Evolutionary conservation across 108 stramenopile genomes (phyloP).

Genomic region (Nitzschia palea): DNA sequence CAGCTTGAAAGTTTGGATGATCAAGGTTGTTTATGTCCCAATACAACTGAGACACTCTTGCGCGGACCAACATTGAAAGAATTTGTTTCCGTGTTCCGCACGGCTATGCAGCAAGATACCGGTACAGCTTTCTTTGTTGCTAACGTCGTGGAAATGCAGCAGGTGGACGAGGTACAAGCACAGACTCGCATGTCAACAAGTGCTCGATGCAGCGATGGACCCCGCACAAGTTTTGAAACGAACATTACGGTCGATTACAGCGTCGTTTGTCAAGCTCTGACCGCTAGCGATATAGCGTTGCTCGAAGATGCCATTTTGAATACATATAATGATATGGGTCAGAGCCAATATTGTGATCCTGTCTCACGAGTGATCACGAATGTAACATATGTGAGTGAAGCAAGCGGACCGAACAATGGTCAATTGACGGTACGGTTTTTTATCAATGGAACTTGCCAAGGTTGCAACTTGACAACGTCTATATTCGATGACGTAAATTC

Average conservation of each 20-base stretch:
- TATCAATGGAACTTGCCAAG: neutral
- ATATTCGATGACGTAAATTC: neutral
- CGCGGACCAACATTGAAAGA: no score
- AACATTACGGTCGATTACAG: neutral
- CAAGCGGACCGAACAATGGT: neutral
- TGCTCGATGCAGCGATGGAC: neutral
- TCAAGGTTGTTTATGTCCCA: no score
- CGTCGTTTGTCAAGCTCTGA: neutral
- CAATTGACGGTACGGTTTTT: neutral
- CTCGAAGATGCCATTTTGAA: neutral
- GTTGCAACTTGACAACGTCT: neutral
- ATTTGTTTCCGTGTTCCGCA: no score
- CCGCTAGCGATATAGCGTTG: neutral
- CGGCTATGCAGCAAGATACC: no score
- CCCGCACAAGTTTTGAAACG: neutral
- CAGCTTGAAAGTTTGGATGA: no score
- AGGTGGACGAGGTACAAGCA: no score
- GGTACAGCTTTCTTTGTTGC: no score
- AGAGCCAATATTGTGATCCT: slow-evolving; percentile 12
- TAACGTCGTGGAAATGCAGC: no score
- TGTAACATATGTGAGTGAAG: neutral
- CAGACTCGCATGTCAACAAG: no score
- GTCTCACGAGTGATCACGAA: slow-evolving; percentile 1
- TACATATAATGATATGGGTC: slow-evolving; percentile 6
- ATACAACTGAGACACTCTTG: no score